Percentiles rank a stretch among this genome's conserved stretches.
Conservation (phyloP, 805 yeast species). For the Groenewaldozyma tartarivorans region DNA sequence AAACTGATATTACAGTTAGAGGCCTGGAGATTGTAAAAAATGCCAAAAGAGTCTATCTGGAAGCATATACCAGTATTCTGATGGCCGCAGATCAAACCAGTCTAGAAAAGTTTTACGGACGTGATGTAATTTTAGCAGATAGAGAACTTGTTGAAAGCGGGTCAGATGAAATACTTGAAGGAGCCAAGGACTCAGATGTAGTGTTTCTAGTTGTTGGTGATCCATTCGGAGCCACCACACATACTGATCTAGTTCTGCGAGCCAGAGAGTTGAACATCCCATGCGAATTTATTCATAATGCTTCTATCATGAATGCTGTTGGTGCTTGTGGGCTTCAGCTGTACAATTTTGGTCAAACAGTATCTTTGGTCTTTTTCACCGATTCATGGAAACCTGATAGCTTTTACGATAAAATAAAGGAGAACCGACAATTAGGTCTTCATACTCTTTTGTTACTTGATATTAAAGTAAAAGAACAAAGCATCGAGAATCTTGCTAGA, state of each 20-base stretch:
- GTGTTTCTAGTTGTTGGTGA: conserved; percentile 97
- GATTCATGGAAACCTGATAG: conserved; percentile 96
- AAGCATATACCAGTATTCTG: conserved; percentile 88
- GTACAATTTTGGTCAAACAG: conserved; percentile 93
- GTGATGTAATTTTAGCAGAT: conserved; percentile 80
- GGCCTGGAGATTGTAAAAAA: conserved; percentile 77
- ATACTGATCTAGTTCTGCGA: conserved; percentile 84
- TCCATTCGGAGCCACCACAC: conserved; percentile 97
- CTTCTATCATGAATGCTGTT: conserved; percentile 96
- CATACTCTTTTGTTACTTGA: conserved; percentile 85
- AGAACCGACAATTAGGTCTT: conserved; percentile 81
- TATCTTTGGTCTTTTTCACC: conserved; percentile 92
- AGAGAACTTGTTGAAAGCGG: conserved; percentile 90
- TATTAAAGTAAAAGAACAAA: conserved; percentile 94
- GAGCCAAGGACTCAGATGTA: conserved; percentile 71
- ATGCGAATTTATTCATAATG: conserved; percentile 84
- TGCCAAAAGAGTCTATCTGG: conserved; percentile 87
- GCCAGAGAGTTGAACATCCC: conserved; percentile 77
- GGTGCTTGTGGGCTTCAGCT: conserved; percentile 96
- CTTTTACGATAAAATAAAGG: conserved; percentile 80
- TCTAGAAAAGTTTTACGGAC: conserved; percentile 76
- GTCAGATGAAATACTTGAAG: conserved; percentile 69
- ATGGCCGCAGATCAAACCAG: conserved; percentile 81
- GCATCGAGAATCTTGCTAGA: conserved; percentile 85
- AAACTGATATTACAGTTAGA: conserved; percentile 84